Conservation (phyloP, 2,329 filamentous ascomycete genomes). For the Penicillium sp. region DNA sequence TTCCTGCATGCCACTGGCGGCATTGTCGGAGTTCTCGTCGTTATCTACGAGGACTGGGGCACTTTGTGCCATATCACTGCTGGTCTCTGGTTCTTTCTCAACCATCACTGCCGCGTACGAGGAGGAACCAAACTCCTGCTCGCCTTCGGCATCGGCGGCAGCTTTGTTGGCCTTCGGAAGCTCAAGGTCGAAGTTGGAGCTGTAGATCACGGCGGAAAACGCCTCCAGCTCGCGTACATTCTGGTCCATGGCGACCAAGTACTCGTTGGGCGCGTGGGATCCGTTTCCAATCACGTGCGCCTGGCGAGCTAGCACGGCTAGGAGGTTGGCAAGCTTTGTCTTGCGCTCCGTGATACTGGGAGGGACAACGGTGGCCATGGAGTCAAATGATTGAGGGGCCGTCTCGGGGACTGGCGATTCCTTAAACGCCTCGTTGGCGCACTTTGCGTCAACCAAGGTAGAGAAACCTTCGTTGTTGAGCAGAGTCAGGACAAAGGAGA, state of each 20-base stretch:
- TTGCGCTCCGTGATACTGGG: constrained; percentile 43
- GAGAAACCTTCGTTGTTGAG: constrained; percentile 87
- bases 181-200: constrained; percentile 46
- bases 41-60: constrained; percentile 9
- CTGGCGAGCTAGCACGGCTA: constrained; percentile 87
- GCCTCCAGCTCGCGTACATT: constrained; percentile 49
- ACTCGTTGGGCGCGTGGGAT: constrained; percentile 45
- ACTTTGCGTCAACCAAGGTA: constrained; percentile 75
- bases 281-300: constrained; percentile 85
- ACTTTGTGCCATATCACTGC: constrained; percentile 5
- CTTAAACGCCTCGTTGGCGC: constrained; percentile 77
- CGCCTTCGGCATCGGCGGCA: neutral
- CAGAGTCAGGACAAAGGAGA: constrained; percentile 79
- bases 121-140: constrained; percentile 9
- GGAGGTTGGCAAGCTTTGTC: constrained; percentile 79
- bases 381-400: constrained; percentile 44
- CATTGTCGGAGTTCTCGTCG: constrained; percentile 1
- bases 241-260: constrained; percentile 45
- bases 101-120: constrained; percentile 23
- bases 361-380: constrained; percentile 43
- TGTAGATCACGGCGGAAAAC: constrained; percentile 51
- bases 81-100: constrained; percentile 15
- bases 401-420: constrained; percentile 40
- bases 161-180: constrained; percentile 24
- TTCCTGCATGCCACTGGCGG: constrained; percentile 1